Base-by-base conservation (phyloP, 2,329 filamentous ascomycete species). In the Podosphaera xanthii region DNA sequence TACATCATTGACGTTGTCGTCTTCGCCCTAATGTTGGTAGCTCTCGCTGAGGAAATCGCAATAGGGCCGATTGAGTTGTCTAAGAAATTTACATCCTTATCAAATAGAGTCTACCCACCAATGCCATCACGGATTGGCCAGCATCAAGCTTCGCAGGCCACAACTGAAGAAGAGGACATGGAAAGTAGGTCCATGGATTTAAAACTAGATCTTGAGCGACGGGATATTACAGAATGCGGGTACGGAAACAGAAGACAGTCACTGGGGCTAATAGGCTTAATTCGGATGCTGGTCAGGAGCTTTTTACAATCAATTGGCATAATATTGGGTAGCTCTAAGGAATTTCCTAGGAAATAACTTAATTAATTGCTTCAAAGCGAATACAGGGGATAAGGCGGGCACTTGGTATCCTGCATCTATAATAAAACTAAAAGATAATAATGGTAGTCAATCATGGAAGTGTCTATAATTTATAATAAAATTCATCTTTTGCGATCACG, bases 1-100 rank as follows among this genome's bases (percentile, higher is more conserved):
- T 84, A 81, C 67, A 70, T 83, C 48, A 73, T 81, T 12, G 81
- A 84, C 65, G 79, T 83, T 0, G 80, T 77, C 3, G 77, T 82
- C 14, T 72, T 78, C 1, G 79, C 81, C 0, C 71, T 83, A 14
- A 68, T 83, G 64, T 71, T 84, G 3, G 79, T 83, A 4, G 79
- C 80, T 1, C 72, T 76, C 57, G 67, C 72, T 6, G 80, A 83
- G 66, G 77, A 78, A 65, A 75, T 75, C 67, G 77, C 75, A 63
- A 52, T 31, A 52, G 33, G 33, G 14, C 49, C 49, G 30, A 14
- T 52, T 33, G 22, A 44, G 40, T 12, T 44, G n/a, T 44, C 40
- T 7, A 44, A 44, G 10, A 7, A 44, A 6, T 44, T 7, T 44
- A 12, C 40, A 12, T 14, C 40, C 40, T 12, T 12, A 3, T 44